Conservation (phyloP, 345 rosid species). For the Garcia nutans region DNA sequence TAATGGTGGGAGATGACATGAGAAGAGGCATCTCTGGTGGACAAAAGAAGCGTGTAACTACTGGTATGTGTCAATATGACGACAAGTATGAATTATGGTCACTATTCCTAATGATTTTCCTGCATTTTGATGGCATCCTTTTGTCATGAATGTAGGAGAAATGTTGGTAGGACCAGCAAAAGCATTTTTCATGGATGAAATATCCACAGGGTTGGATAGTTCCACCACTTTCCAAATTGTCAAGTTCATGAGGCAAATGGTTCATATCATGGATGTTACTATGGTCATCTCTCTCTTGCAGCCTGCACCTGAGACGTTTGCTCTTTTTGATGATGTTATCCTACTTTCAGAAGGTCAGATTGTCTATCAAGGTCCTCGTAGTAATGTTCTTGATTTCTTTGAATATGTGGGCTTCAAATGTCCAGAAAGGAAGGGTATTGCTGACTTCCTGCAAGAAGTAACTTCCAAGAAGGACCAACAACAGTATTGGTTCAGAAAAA, state of each 20-base stretch:
- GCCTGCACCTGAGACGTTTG: slow-evolving; percentile 54
- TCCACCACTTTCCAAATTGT: slow-evolving; percentile 49
- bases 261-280: slow-evolving; percentile 43
- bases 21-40: slow-evolving; percentile 54
- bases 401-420: slow-evolving; percentile 71
- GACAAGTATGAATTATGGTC: background rate
- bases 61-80: slow-evolving; percentile 21
- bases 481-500: slow-evolving; percentile 62
- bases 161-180: slow-evolving; percentile 46
- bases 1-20: slow-evolving; percentile 48
- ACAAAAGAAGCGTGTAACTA: slow-evolving; percentile 48
- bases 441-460: slow-evolving; percentile 78
- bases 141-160: slow-evolving; percentile 32
- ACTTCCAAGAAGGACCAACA: slow-evolving; percentile 78
- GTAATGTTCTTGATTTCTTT: slow-evolving; percentile 62
- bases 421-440: slow-evolving; percentile 72
- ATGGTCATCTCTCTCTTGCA: slow-evolving; percentile 50
- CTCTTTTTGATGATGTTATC: slow-evolving; percentile 76
- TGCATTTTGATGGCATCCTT: background rate
- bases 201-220: slow-evolving; percentile 55
- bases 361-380: slow-evolving; percentile 72
- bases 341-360: slow-evolving; percentile 67
- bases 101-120: background rate
- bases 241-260: slow-evolving; percentile 47
- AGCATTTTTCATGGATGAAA: slow-evolving; percentile 55